Percentiles rank a stretch among this genome's conserved stretches.
Evolutionary conservation across 148 eudicot genomes (phyloP).

Genomic region (Pouteria glomerata): DNA sequence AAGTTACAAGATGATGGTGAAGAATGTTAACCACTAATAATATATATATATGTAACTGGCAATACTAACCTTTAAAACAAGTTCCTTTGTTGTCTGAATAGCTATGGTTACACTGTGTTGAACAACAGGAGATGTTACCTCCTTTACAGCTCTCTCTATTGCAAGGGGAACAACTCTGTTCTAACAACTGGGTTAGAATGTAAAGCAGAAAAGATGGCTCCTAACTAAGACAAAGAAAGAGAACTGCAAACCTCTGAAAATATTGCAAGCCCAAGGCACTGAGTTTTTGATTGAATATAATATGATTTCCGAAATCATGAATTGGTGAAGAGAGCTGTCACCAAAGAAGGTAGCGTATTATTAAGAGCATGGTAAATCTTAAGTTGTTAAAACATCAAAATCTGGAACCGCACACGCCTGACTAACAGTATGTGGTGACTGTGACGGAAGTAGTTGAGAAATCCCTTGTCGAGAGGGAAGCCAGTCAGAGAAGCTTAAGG

Average conservation of each 20-base stretch:
- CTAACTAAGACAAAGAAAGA: neutral
- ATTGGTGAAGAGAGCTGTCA: constrained; percentile 10
- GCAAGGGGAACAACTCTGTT: constrained; percentile 4
- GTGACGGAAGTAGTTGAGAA: constrained; percentile 3
- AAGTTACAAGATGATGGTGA: neutral
- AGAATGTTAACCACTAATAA: neutral
- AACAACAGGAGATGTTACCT: constrained; percentile 1
- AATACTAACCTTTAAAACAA: constrained; percentile 13
- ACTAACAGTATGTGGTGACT: constrained; percentile 6
- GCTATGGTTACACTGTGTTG: constrained; percentile 12
- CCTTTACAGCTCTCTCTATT: constrained; percentile 9
- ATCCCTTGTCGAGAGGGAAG: constrained; percentile 11
- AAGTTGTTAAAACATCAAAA: neutral
- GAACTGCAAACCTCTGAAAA: constrained; percentile 8
- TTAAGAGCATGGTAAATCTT: neutral
- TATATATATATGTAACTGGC: neutral
- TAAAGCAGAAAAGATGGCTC: neutral
- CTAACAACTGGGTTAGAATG: neutral
- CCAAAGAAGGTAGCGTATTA: neutral
- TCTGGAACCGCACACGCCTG: neutral
- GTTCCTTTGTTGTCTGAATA: constrained; percentile 13
- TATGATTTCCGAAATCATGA: neutral
- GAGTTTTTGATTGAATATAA: constrained; percentile 9
- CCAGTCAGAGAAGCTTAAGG: neutral
- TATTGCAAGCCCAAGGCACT: neutral